Conservation (phyloP, 2,329 filamentous ascomycete genomes). For the Escovopsis weberi region DNA sequence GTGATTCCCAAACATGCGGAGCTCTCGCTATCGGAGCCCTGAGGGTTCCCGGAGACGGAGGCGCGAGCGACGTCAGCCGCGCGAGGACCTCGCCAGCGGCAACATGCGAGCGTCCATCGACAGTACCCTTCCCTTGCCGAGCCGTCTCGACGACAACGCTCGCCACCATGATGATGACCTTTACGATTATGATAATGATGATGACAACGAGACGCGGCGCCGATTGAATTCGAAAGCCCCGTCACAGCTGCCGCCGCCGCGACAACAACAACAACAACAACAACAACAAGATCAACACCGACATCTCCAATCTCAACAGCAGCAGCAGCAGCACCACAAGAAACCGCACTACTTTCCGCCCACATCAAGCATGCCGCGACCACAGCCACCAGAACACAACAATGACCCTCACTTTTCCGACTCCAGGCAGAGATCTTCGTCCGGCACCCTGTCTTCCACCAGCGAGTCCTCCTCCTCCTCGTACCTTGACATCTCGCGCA, state of each 20-base stretch:
- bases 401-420: background rate
- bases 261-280: constrained; percentile 6
- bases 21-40: constrained; percentile 40
- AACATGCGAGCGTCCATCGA: constrained; percentile 6
- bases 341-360: too few relatives aligned
- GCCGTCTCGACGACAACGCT: too few relatives aligned
- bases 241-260: constrained; percentile 5
- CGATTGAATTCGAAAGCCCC: constrained; percentile 2
- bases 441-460: constrained; percentile 26
- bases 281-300: constrained; percentile 7
- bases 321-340: background rate
- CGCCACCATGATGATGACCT: too few relatives aligned
- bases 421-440: constrained; percentile 15
- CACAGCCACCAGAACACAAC: too few relatives aligned
- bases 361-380: too few relatives aligned
- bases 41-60: constrained; percentile 38
- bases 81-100: constrained; percentile 12
- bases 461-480: constrained; percentile 37
- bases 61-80: constrained; percentile 19
- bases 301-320: background rate
- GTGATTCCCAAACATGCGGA: constrained; percentile 24
- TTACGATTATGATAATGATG: constrained; percentile 1
- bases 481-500: constrained; percentile 50
- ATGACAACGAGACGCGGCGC: background rate
- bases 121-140: too few relatives aligned